A percentile compares a stretch with the other conserved stretches of the same genome.
Evolutionary conservation across 2,329 filamentous ascomycete genomes (phyloP).

Genomic region (Cryphonectria naterciae): DNA sequence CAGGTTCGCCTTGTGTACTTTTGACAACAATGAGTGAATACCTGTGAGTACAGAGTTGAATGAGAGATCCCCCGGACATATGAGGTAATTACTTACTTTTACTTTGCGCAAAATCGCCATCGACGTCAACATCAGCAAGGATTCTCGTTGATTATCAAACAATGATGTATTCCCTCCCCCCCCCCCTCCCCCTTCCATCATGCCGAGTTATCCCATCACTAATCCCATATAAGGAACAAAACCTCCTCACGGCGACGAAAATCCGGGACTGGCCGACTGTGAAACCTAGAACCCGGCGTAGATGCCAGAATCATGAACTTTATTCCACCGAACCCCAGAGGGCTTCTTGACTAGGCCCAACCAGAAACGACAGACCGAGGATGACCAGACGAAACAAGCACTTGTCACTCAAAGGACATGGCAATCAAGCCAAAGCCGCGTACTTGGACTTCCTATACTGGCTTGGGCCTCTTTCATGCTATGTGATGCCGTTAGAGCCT

Average conservation of each 20-base stretch:
- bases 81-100: no score
- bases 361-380: not conserved
- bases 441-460: not conserved
- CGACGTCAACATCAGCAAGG: not conserved
- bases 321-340: not conserved
- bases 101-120: not conserved
- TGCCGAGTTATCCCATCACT: not conserved
- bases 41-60: no score
- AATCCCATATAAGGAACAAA: not conserved
- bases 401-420: not conserved
- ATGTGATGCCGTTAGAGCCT: not conserved
- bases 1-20: no score
- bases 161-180: not conserved
- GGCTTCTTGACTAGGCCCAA: not conserved
- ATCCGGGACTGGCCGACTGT: not conserved
- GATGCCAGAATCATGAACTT: not conserved
- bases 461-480: not conserved
- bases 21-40: no score
- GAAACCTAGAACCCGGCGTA: slow-evolving; percentile 4
- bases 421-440: not conserved
- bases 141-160: not conserved
- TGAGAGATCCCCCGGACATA: no score
- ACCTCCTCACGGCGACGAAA: not conserved
- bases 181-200: no score
- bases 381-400: slow-evolving; percentile 7